Evolutionary conservation across 805 yeast species (phyloP).

Genomic region (Schwanniomyces polymorphus): DNA sequence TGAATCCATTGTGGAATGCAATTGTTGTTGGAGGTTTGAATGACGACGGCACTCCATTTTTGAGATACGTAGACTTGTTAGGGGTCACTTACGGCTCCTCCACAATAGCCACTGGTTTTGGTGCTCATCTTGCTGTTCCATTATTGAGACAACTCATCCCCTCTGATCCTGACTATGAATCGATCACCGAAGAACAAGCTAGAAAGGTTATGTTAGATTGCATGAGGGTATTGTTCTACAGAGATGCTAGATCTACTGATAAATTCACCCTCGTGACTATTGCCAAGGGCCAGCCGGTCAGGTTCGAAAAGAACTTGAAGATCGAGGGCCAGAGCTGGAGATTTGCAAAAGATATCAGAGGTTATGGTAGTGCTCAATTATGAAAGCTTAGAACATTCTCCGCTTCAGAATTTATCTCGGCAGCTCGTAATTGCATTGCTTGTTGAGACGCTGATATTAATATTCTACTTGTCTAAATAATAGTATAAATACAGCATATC

Average conservation of each 20-base stretch:
- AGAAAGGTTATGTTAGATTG: slow-evolving; percentile 73
- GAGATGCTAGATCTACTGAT: slow-evolving; percentile 94
- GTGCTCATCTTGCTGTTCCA: slow-evolving; percentile 92
- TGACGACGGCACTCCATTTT: slow-evolving; percentile 61
- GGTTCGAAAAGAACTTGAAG: slow-evolving; percentile 62
- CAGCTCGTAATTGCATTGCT: neutral
- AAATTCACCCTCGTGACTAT: slow-evolving; percentile 79
- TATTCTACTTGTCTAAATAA: no score
- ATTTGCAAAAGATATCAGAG: slow-evolving; percentile 83
- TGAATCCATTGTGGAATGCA: slow-evolving; percentile 97
- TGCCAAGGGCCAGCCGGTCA: slow-evolving; percentile 55
- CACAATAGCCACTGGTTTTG: slow-evolving; percentile 93
- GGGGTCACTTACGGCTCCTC: slow-evolving; percentile 92
- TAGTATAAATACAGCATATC: no score
- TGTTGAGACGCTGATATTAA: neutral
- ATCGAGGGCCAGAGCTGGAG: slow-evolving; percentile 84
- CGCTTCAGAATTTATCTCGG: neutral
- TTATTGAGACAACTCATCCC: slow-evolving; percentile 83
- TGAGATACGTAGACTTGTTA: slow-evolving; percentile 83
- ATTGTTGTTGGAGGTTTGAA: slow-evolving; percentile 87
- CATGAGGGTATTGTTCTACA: slow-evolving; percentile 91
- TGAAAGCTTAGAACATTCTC: neutral
- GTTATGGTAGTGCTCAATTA: slow-evolving; percentile 76
- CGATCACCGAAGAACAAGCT: slow-evolving; percentile 73
- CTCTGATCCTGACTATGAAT: slow-evolving; percentile 69